Evolutionary conservation across 305 asterid genomes (phyloP).

Genomic region (Fraxinus latifolia): DNA sequence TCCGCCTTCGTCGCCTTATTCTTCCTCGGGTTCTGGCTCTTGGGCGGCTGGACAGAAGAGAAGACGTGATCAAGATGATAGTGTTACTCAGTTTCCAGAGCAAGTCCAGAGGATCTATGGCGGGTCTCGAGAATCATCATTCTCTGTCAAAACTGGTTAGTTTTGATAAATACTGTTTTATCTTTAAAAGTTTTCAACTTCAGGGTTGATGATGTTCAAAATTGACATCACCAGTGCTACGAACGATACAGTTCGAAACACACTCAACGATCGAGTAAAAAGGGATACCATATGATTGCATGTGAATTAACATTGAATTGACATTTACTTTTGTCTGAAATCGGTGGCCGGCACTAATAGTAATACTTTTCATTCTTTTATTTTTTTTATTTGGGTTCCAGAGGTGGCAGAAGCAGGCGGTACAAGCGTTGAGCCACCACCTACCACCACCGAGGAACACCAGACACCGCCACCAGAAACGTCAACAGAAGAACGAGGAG

Average conservation of each 20-base stretch:
- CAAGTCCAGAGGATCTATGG: constrained; percentile 32
- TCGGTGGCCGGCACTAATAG: neutral
- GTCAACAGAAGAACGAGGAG: constrained; percentile 41
- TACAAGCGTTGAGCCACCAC: constrained; percentile 19
- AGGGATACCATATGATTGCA: neutral
- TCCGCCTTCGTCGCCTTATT: constrained; percentile 57
- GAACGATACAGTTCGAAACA: neutral
- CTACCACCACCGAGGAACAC: constrained; percentile 8
- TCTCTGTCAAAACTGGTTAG: constrained; percentile 53
- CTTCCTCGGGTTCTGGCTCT: constrained; percentile 70
- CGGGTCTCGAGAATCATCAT: constrained; percentile 34
- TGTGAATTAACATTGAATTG: neutral
- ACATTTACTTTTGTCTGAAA: neutral
- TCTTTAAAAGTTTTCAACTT: neutral
- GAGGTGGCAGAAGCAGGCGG: constrained; percentile 30
- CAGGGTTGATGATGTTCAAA: neutral
- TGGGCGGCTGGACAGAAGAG: constrained; percentile 77
- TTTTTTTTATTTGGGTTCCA: constrained; percentile 5
- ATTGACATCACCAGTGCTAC: neutral
- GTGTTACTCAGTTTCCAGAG: constrained; percentile 30
- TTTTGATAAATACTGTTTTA: neutral
- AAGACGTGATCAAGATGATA: constrained; percentile 57
- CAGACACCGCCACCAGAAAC: constrained; percentile 13
- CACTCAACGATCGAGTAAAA: neutral
- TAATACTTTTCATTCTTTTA: neutral